These are phyloP conservation scores for Glutinoglossum americanum DNA, from an alignment of 495 filamentous ascomycete genomes.

Conservation along the genomic window DNA sequence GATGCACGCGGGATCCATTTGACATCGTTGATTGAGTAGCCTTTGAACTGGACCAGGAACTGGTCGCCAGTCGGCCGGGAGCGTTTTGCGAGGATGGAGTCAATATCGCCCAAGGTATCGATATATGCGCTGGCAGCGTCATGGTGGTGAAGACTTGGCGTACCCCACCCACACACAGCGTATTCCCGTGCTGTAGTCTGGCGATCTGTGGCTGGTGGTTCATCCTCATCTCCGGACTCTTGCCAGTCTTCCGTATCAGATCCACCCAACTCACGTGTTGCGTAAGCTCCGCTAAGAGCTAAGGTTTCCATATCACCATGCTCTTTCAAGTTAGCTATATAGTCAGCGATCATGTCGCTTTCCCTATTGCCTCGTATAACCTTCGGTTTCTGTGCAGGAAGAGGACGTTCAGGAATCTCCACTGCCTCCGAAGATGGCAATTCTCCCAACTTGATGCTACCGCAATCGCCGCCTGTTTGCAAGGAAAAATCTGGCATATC, in stretches of 20 bases:
- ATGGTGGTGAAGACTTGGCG: conserved; percentile 21
- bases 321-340: conserved; percentile 44
- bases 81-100: conserved; percentile 21
- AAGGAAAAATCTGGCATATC: neutral
- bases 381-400: neutral
- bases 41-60: conserved; percentile 29
- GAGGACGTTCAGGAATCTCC: neutral
- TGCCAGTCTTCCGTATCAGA: conserved; percentile 3
- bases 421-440: neutral
- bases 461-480: neutral
- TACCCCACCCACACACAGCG: conserved; percentile 16
- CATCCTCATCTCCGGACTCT: neutral
- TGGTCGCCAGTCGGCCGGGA: conserved; percentile 22
- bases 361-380: conserved; percentile 16
- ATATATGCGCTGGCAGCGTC: conserved; percentile 25
- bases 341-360: conserved; percentile 43
- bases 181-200: neutral
- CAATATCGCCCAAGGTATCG: conserved; percentile 16
- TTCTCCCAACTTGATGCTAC: neutral
- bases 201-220: neutral
- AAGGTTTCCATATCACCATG: conserved; percentile 2
- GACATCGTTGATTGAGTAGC: conserved; percentile 23
- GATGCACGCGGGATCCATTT: conserved; percentile 23
- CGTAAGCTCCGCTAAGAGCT: neutral
- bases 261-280: neutral